Evolutionary conservation across 2,329 filamentous ascomycete genomes (phyloP), one percentile per base, ranked within the genome.

Genomic region (Colletotrichum godetiae): DNA sequence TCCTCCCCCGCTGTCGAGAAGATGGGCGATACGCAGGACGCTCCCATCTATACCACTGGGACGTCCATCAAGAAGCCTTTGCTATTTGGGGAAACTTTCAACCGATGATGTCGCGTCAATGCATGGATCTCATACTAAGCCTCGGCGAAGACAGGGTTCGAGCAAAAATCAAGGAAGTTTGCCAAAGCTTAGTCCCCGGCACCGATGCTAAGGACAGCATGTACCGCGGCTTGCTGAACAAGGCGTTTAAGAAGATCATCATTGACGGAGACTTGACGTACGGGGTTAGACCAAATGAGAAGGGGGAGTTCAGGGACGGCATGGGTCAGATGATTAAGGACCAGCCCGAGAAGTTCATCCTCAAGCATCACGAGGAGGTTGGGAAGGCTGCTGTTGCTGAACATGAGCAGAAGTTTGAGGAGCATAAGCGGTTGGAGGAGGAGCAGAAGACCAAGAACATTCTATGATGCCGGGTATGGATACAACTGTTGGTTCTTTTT

Each of bases 1-100:
- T 90, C 74, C 80, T 93, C n/a, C 90, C 91, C 0, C 78, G 77
- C 2, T 88, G 88, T 71, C 82, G 85, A 1, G 81, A 81, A 0
- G 71, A 84, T 29, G 83, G 82, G 0, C 80, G 80, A 1, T 86
- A 84, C 68, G 61, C 77, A 1, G 62, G 74, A 27, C 42, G 42
- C 19, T 19, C 42, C 3, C 7, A 49, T n/a, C 42, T 49, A 22
- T 49, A n/a, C 7, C 10, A n/a, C 0, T 49, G 19, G 19, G 42
- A 49, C 42, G 19, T 49, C n/a, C 42, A 49, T 19, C 77, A 86
- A 0, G 86, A 90, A 62, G 91, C 89, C 0, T 86, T 94, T 33
- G 78, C 77, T 0, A 77, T 74, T 2, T 94, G 93, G 74, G 37
- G 61, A 1, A 81, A 49, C 7, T 49, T 86, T 60, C 77, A 77